These are phyloP conservation scores for Haematococcus sp. DNA, from an alignment of 139 green algal species.

Conservation along the genomic window DNA sequence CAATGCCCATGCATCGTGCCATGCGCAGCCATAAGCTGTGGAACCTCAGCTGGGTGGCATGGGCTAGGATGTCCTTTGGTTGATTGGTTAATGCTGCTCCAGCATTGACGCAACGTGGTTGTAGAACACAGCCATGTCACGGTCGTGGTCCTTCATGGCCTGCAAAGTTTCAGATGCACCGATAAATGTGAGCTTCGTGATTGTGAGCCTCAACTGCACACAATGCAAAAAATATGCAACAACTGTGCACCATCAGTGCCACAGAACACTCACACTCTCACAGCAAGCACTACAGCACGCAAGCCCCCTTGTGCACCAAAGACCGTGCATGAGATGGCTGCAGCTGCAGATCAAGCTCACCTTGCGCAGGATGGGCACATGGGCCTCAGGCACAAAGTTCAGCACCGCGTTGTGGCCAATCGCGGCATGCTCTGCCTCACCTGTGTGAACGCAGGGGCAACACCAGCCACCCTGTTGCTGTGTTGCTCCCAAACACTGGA, in stretches of 20 bases:
- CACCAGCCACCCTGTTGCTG: not conserved
- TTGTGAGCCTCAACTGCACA: not conserved
- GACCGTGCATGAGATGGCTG: not conserved
- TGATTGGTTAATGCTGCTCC: slow-evolving; percentile 4
- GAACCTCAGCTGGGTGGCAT: too few relatives aligned
- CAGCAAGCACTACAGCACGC: not conserved
- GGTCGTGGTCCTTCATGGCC: slow-evolving; percentile 86
- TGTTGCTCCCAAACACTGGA: too few relatives aligned
- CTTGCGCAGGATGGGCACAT: slow-evolving; percentile 54
- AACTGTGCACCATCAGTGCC: not conserved
- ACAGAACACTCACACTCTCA: not conserved
- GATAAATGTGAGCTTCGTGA: too few relatives aligned
- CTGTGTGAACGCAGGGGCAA: slow-evolving; percentile 20
- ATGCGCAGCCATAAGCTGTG: too few relatives aligned
- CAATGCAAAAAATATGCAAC: not conserved
- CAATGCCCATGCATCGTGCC: too few relatives aligned
- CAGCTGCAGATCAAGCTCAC: too few relatives aligned
- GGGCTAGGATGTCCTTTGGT: too few relatives aligned
- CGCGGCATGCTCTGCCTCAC: slow-evolving; percentile 87
- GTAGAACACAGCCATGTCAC: slow-evolving; percentile 91
- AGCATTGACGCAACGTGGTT: slow-evolving; percentile 81
- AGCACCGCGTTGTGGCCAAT: slow-evolving; percentile 86
- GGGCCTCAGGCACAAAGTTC: slow-evolving; percentile 65
- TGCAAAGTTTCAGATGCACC: too few relatives aligned
- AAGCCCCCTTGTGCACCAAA: not conserved